phyloP scores from a whole-genome alignment of 495 filamentous ascomycete genomes.

The Penicillium paradoxum region DNA sequence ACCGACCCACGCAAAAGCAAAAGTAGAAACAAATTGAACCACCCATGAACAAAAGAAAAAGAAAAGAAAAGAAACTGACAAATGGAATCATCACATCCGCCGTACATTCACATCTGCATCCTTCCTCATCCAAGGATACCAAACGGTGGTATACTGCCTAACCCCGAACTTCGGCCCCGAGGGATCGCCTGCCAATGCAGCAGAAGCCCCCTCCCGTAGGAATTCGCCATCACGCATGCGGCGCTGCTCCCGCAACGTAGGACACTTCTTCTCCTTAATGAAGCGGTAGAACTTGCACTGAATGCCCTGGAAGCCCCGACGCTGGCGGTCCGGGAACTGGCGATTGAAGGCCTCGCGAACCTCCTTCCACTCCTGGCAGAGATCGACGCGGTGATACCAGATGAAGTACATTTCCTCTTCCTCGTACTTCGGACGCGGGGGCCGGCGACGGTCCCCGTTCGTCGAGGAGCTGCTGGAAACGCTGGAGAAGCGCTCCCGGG shows the following conservation, averaged over 20 bases:
- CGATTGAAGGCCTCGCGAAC: conserved; percentile 46
- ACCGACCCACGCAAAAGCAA: conserved; percentile 8
- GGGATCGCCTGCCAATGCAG: neutral
- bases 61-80: neutral
- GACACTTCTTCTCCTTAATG: conserved; percentile 45
- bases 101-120: neutral
- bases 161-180: conserved; percentile 3
- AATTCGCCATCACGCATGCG: conserved; percentile 45
- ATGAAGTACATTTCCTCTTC: conserved; percentile 53
- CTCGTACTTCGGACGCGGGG: conserved; percentile 46
- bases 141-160: conserved; percentile 1
- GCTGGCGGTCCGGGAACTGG: conserved; percentile 42
- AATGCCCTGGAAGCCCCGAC: conserved; percentile 46
- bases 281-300: conserved; percentile 55
- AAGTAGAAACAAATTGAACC: neutral
- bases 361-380: conserved; percentile 49
- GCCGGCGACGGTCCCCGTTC: conserved; percentile 40
- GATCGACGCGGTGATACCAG: conserved; percentile 52
- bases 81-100: neutral
- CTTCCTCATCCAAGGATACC: conserved; percentile 13
- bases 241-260: conserved; percentile 41
- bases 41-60: neutral
- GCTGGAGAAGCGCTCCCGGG: conserved; percentile 41
- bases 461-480: conserved; percentile 29
- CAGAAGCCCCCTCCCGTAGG: conserved; percentile 24